A percentile compares a stretch with the other conserved stretches of the same genome.
Conservation (phyloP, 2,329 filamentous ascomycete genomes). For the Aspergillus caelatus region DNA sequence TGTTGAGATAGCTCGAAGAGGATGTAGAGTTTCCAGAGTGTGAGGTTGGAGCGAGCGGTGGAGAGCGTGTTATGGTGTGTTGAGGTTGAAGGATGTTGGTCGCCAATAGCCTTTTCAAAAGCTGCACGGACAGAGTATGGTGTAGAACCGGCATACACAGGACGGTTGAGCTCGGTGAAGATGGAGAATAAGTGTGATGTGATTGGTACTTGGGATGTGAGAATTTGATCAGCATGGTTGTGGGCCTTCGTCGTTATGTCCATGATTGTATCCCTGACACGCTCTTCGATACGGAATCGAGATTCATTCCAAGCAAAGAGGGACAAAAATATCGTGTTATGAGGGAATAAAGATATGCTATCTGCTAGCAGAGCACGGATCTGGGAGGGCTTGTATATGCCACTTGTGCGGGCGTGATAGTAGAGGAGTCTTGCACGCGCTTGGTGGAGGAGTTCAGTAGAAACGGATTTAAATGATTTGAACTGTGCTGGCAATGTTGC, state of each 20-base stretch:
- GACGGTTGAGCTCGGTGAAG: conserved; percentile 55
- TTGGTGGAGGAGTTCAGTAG: conserved; percentile 69
- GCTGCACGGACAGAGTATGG: conserved; percentile 57
- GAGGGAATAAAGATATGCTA: conserved; percentile 68
- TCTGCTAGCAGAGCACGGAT: conserved; percentile 64
- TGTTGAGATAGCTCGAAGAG: conserved; percentile 50
- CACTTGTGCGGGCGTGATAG: conserved; percentile 63
- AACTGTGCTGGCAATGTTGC: conserved; percentile 45
- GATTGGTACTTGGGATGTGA: conserved; percentile 35
- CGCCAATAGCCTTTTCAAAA: conserved; percentile 56
- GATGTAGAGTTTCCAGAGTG: conserved; percentile 57
- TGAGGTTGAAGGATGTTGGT: conserved; percentile 17
- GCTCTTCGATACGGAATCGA: conserved; percentile 73
- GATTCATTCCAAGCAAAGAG: conserved; percentile 75
- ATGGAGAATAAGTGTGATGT: conserved; percentile 59
- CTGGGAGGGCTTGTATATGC: conserved; percentile 68
- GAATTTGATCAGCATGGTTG: conserved; percentile 17
- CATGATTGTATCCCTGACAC: conserved; percentile 68
- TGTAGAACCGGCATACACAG: conserved; percentile 48
- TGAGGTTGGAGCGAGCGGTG: conserved; percentile 42
- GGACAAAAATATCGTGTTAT: conserved; percentile 74
- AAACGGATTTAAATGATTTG: conserved; percentile 32
- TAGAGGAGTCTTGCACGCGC: conserved; percentile 67
- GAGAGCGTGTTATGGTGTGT: conserved; percentile 13
- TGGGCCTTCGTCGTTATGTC: conserved; percentile 31